Conservation (phyloP, 2,329 filamentous ascomycete genomes). For the Incumbomyces delicatus region DNA sequence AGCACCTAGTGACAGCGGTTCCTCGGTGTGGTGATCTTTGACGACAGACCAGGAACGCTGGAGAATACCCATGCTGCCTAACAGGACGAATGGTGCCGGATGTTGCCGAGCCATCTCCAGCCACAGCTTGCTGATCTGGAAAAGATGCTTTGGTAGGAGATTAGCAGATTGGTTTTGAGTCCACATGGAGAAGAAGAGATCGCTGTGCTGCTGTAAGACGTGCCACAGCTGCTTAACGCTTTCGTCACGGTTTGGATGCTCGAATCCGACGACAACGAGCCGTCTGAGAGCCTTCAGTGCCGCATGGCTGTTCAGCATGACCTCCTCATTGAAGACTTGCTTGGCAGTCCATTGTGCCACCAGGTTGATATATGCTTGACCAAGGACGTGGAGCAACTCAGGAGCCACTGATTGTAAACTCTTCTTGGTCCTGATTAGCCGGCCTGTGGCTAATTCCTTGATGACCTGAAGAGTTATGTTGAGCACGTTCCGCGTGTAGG, state of each 20-base stretch:
- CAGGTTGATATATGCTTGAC: conserved; percentile 66
- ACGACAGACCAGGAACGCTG: conserved; percentile 80
- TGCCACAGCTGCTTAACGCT: conserved; percentile 74
- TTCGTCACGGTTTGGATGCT: conserved; percentile 68
- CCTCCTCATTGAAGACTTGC: conserved; percentile 30
- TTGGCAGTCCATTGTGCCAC: conserved; percentile 59
- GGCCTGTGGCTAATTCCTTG: conserved; percentile 79
- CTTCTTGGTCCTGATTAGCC: conserved; percentile 63
- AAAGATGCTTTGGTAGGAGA: conserved; percentile 70
- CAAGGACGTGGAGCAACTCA: conserved; percentile 72
- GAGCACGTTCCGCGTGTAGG: conserved; percentile 17
- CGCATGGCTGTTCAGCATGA: conserved; percentile 55
- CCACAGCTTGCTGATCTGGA: conserved; percentile 88
- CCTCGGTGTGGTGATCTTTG: conserved; percentile 36
- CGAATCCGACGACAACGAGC: conserved; percentile 70
- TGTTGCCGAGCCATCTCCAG: conserved; percentile 73
- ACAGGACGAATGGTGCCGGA: conserved; percentile 68
- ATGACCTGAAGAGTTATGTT: conserved; percentile 62
- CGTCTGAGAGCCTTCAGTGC: conserved; percentile 72
- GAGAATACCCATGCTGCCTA: conserved; percentile 68
- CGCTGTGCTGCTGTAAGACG: conserved; percentile 65
- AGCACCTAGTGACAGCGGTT: conserved; percentile 9
- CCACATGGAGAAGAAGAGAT: conserved; percentile 59
- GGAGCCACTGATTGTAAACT: conserved; percentile 69
- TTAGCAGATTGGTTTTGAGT: conserved; percentile 50